Percentiles rank a stretch among this genome's conserved stretches.
phyloP scores from a whole-genome alignment of 768 basidiomycete species.

The Panellus pusillus region DNA sequence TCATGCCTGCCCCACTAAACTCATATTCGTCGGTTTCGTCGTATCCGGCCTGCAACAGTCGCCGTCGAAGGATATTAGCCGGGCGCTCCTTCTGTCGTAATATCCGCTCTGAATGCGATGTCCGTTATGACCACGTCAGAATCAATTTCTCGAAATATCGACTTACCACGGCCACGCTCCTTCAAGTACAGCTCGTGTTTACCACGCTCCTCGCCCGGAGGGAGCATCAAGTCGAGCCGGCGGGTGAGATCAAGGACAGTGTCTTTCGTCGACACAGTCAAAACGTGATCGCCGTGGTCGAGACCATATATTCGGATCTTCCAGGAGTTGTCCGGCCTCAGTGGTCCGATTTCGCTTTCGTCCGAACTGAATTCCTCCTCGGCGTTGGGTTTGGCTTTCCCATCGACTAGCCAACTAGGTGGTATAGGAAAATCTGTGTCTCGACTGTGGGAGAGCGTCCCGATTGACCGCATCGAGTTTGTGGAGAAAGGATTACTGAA shows the following conservation, averaged over 20 bases:
- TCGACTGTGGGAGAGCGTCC: too few relatives aligned
- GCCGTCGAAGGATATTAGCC: slow-evolving; percentile 75
- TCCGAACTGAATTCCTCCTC: slow-evolving; percentile 32
- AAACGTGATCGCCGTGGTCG: slow-evolving; percentile 69
- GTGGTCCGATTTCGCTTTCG: slow-evolving; percentile 9
- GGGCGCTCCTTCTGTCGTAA: slow-evolving; percentile 79
- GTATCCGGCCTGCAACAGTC: slow-evolving; percentile 88
- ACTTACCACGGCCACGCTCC: slow-evolving; percentile 72
- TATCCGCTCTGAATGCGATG: slow-evolving; percentile 63
- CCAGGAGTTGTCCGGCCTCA: slow-evolving; percentile 5
- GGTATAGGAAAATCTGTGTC: slow-evolving; percentile 4
- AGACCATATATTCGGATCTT: slow-evolving; percentile 65
- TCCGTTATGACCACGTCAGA: too few relatives aligned
- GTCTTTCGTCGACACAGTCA: slow-evolving; percentile 57
- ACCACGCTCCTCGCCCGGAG: slow-evolving; percentile 40
- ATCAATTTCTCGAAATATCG: too few relatives aligned
- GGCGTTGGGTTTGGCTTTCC: not conserved
- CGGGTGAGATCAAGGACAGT: slow-evolving; percentile 32
- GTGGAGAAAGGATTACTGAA: slow-evolving; percentile 27
- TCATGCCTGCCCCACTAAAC: slow-evolving; percentile 54
- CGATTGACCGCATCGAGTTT: too few relatives aligned
- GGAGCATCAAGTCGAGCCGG: slow-evolving; percentile 5
- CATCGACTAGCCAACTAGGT: slow-evolving; percentile 4
- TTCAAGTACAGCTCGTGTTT: slow-evolving; percentile 71
- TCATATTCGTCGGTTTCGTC: slow-evolving; percentile 79